A percentile compares a stretch with the other conserved stretches of the same genome.
phyloP scores from a whole-genome alignment of 169 alveolate species.

The Babesia gibsoni region DNA sequence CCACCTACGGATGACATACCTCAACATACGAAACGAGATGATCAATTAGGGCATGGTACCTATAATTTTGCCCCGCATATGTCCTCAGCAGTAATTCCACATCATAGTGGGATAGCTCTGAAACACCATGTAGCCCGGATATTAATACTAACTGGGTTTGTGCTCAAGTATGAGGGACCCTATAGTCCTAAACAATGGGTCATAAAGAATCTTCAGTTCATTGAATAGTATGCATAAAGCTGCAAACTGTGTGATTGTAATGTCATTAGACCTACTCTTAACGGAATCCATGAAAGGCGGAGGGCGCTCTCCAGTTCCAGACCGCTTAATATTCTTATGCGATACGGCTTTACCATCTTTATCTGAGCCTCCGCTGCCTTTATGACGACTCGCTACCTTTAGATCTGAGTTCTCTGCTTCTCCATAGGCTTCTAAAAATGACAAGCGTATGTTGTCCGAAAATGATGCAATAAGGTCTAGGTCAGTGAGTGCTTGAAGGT shows the following conservation, averaged over 20 bases:
- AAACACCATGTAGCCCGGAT: not conserved
- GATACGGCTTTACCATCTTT: too few species aligned
- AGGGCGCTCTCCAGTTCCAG: too few species aligned
- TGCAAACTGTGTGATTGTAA: not conserved
- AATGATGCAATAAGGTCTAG: constrained; percentile 36
- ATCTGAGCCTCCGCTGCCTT: too few species aligned
- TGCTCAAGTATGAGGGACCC: constrained; percentile 16
- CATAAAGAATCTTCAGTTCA: constrained; percentile 36
- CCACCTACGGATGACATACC: not conserved
- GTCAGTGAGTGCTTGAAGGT: constrained; percentile 7
- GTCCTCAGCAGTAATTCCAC: constrained; percentile 15
- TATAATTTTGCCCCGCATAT: constrained; percentile 37
- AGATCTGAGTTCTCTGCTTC: too few species aligned
- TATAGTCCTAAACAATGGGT: constrained; percentile 51
- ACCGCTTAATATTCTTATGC: too few species aligned
- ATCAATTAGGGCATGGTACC: constrained; percentile 21
- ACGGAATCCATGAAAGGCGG: constrained; percentile 17
- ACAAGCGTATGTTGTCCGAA: constrained; percentile 27
- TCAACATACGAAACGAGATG: not conserved
- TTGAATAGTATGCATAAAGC: constrained; percentile 35
- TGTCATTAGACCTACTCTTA: not conserved
- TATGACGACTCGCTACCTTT: too few species aligned
- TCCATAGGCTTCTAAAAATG: not conserved
- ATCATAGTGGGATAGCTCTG: constrained; percentile 15
- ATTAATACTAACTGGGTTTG: not conserved